Conservation (phyloP, 139 green algal genomes). For the Gonium pectorale region DNA sequence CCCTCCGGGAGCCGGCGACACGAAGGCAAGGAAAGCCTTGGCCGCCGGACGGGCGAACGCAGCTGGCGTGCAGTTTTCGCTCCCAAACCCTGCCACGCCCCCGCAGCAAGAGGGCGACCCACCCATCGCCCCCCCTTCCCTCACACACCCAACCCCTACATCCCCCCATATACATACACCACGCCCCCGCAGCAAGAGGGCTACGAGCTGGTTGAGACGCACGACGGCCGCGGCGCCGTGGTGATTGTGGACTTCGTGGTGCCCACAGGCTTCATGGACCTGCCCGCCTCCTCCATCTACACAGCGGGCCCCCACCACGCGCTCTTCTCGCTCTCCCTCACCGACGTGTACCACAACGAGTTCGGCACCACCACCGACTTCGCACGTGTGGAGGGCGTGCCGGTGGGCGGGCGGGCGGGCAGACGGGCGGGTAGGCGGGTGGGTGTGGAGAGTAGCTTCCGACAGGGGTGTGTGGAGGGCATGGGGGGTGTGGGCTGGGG, state of each 20-base stretch:
- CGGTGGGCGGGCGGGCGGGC: constrained; percentile 53
- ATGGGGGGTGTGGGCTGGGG: too few species aligned
- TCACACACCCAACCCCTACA: neutral
- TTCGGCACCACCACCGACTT: constrained; percentile 81
- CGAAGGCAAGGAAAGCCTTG: too few species aligned
- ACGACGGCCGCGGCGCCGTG: constrained; percentile 78
- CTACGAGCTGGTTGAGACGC: constrained; percentile 89
- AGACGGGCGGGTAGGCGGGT: too few species aligned
- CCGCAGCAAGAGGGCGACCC: too few species aligned
- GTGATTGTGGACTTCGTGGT: constrained; percentile 86
- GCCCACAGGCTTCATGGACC: constrained; percentile 46
- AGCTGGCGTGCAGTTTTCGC: too few species aligned
- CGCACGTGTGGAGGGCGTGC: constrained; percentile 78
- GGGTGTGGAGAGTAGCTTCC: too few species aligned
- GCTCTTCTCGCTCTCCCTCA: constrained; percentile 83
- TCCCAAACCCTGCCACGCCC: too few species aligned
- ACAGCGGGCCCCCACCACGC: constrained; percentile 75
- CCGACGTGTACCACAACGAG: constrained; percentile 71
- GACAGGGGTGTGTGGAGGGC: too few species aligned
- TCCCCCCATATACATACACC: neutral
- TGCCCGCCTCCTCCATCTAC: constrained; percentile 73
- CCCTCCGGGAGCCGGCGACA: too few species aligned
- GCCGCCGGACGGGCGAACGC: too few species aligned
- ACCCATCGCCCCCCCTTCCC: too few species aligned
- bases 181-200: constrained; percentile 65